Percentiles rank a stretch among this genome's conserved stretches.
Evolutionary conservation across 345 rosid genomes (phyloP).

Genomic region (Combretum micranthum): DNA sequence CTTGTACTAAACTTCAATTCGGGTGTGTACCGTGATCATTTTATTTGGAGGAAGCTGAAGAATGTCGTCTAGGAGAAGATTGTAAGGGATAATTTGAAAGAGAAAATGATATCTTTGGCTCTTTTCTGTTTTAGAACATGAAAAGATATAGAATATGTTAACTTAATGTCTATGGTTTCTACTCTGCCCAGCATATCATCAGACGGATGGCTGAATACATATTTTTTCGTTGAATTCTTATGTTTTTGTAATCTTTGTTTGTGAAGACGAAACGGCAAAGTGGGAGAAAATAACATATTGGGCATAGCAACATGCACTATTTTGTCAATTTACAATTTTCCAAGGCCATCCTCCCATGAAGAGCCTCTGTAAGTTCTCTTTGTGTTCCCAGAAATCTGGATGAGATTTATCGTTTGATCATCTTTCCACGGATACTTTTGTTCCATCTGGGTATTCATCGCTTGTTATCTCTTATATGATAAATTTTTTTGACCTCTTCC

Average conservation of each 20-base stretch:
- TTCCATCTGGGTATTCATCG: background rate
- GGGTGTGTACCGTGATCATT: background rate
- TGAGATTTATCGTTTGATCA: too few relatives aligned
- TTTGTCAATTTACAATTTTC: constrained; percentile 41
- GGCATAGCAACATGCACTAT: constrained; percentile 65
- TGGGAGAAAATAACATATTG: constrained; percentile 91
- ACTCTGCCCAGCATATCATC: background rate
- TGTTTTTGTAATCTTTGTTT: background rate
- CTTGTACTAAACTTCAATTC: background rate
- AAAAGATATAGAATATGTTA: too few relatives aligned
- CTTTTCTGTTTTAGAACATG: too few relatives aligned
- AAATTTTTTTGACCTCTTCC: background rate
- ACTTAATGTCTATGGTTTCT: background rate
- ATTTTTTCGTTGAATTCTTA: background rate
- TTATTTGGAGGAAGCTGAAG: background rate
- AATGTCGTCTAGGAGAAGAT: too few relatives aligned
- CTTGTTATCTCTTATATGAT: background rate
- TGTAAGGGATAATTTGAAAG: too few relatives aligned
- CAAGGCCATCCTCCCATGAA: constrained; percentile 87
- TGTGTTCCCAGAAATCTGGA: background rate
- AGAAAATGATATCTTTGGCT: too few relatives aligned
- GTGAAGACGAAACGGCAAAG: constrained; percentile 63
- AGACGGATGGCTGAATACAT: background rate
- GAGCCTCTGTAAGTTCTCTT: constrained; percentile 73
- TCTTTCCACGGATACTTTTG: background rate